A percentile compares a stretch with the other conserved stretches of the same genome.
phyloP scores from a whole-genome alignment of 75 land plant genomes.

The Pinus albicaulis region DNA sequence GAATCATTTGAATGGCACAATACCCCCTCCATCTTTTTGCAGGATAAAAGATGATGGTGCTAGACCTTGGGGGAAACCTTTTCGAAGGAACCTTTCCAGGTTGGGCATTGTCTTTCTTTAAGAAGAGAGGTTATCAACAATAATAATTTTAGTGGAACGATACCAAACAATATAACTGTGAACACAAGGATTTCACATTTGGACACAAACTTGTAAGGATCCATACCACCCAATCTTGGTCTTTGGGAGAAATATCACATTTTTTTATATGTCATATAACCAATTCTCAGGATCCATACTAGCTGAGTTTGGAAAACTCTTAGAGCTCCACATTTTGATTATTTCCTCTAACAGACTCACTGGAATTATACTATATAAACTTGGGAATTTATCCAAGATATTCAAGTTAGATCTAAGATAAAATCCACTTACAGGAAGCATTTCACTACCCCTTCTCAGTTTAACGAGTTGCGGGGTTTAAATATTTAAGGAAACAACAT shows the following conservation, averaged over 20 bases:
- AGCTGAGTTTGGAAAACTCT: constrained; percentile 27
- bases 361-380: constrained; percentile 40
- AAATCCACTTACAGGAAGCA: constrained; percentile 45
- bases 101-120: constrained; percentile 31
- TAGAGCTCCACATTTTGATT: constrained; percentile 17
- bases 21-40: constrained; percentile 40
- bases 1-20: constrained; percentile 41
- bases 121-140: constrained; percentile 34
- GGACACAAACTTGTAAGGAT: constrained; percentile 30
- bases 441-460: constrained; percentile 41
- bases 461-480: constrained; percentile 26
- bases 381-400: constrained; percentile 32
- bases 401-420: constrained; percentile 46
- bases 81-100: constrained; percentile 47
- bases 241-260: constrained; percentile 24
- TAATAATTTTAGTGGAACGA: constrained; percentile 33
- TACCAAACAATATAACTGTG: constrained; percentile 17
- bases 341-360: constrained; percentile 26
- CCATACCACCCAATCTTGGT: constrained; percentile 32
- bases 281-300: constrained; percentile 34
- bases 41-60: too few species aligned
- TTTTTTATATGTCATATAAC: constrained; percentile 39
- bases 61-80: constrained; percentile 32
- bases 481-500: constrained; percentile 32
- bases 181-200: constrained; percentile 23